phyloP scores from a whole-genome alignment of 495 filamentous ascomycete genomes.

The Bathelium albidoporum region DNA sequence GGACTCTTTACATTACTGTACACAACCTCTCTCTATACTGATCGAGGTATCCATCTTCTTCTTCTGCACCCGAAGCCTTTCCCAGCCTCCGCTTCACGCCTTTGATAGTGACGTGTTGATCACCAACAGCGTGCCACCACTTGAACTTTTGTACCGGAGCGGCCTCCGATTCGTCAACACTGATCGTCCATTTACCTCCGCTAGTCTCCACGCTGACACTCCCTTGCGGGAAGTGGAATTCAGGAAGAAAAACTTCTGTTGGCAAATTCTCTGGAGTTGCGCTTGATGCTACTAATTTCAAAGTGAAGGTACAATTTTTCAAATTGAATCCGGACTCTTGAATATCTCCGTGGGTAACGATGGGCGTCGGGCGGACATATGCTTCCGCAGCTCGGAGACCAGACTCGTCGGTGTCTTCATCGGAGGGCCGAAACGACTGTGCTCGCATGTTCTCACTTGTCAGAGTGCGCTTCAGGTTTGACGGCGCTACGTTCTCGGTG shows the following conservation, averaged over 20 bases:
- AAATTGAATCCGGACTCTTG: conserved; percentile 62
- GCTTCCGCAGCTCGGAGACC: conserved; percentile 88
- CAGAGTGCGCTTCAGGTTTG: conserved; percentile 62
- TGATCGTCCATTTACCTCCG: conserved; percentile 83
- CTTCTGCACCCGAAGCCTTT: conserved; percentile 32
- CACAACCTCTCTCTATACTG: conserved; percentile 37
- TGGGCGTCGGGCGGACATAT: conserved; percentile 76
- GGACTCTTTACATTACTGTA: conserved; percentile 33
- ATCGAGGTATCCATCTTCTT: conserved; percentile 53
- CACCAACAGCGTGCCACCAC: conserved; percentile 86
- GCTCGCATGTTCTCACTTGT: conserved; percentile 42
- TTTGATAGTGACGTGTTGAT: conserved; percentile 68
- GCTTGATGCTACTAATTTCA: conserved; percentile 22
- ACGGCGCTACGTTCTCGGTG: conserved; percentile 45
- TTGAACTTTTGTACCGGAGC: conserved; percentile 55
- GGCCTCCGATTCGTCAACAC: conserved; percentile 56
- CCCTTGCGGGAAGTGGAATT: conserved; percentile 81
- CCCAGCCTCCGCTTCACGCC: conserved; percentile 58
- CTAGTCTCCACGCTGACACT: conserved; percentile 59
- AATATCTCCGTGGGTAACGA: conserved; percentile 60
- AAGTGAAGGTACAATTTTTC: conserved; percentile 28
- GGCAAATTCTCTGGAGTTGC: conserved; percentile 46
- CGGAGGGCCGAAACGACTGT: conserved; percentile 29
- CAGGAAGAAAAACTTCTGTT: conserved; percentile 79
- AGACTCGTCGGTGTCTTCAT: conserved; percentile 45